Percentiles rank a stretch among this genome's conserved stretches.
Conservation (phyloP, 225 moss, liverwort and hornwort species). For the Pleurozium schreberi region DNA sequence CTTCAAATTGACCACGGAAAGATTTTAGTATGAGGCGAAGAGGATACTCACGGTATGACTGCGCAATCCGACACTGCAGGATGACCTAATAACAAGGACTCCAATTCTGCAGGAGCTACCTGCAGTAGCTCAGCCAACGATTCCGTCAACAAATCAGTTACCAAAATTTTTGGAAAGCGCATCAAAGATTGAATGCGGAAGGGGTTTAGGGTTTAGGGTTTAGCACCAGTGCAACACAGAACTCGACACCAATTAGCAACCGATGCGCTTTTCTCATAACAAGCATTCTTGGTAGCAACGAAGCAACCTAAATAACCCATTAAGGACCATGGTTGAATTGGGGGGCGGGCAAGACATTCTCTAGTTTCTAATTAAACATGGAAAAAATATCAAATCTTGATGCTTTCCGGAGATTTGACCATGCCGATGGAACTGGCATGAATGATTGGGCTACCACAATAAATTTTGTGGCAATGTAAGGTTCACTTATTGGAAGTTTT, state of each 20-base stretch:
- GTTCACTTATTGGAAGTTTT: no score
- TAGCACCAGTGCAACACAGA: neutral
- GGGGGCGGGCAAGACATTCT: no score
- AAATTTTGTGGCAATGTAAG: no score
- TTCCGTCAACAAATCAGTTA: neutral
- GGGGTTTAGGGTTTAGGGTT: no score
- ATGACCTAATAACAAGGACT: conserved; percentile 20
- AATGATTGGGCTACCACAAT: no score
- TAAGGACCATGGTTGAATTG: no score
- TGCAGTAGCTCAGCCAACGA: neutral
- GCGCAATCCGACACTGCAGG: conserved; percentile 26
- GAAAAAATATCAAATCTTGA: no score
- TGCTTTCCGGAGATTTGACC: no score
- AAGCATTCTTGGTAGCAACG: no score
- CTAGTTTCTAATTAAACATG: no score
- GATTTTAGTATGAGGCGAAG: neutral
- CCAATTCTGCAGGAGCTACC: conserved; percentile 61
- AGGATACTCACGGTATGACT: conserved; percentile 46
- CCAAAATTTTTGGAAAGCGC: neutral
- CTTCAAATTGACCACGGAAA: neutral
- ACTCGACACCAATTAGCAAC: neutral
- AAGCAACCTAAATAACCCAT: neutral
- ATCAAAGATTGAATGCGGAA: neutral
- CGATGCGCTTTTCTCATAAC: neutral
- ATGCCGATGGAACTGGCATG: no score